Percentiles rank a stretch among this genome's conserved stretches.
These are phyloP conservation scores for Cytospora piceae DNA, from an alignment of 2,329 filamentous ascomycete species.

Conservation along the genomic window DNA sequence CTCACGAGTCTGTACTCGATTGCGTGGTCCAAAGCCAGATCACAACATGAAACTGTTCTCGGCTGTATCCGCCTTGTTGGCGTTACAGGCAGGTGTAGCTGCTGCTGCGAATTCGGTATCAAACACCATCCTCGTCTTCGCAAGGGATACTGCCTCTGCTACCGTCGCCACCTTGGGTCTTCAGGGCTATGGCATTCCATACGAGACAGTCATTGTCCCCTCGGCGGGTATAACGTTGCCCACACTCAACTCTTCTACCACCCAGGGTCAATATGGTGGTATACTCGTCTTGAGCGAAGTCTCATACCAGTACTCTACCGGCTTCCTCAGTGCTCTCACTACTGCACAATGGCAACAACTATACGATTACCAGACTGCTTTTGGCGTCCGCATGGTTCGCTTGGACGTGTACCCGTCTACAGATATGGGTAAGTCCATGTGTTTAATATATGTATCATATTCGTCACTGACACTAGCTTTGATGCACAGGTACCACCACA, in stretches of 20 bases:
- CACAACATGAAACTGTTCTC: slow-evolving; percentile 29
- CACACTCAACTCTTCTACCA: slow-evolving; percentile 50
- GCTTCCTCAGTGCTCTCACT: slow-evolving; percentile 58
- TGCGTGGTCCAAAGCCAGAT: not conserved
- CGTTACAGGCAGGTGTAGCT: slow-evolving; percentile 25
- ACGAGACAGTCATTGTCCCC: slow-evolving; percentile 58
- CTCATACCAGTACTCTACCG: slow-evolving; percentile 54
- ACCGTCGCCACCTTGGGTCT: slow-evolving; percentile 56
- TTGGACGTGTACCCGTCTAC: slow-evolving; percentile 59
- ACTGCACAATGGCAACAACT: slow-evolving; percentile 58
- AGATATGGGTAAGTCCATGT: slow-evolving; percentile 49
- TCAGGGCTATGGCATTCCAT: slow-evolving; percentile 65
- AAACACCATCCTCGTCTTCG: slow-evolving; percentile 60
- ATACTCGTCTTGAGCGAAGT: slow-evolving; percentile 60
- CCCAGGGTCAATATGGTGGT: slow-evolving; percentile 60
- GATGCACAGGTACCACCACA: slow-evolving; percentile 32
- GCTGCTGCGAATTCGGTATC: slow-evolving; percentile 36
- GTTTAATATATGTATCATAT: no score
- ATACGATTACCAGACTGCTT: slow-evolving; percentile 60
- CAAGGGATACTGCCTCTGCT: slow-evolving; percentile 53
- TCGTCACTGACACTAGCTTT: slow-evolving; percentile 7
- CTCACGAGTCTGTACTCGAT: not conserved
- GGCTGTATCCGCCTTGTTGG: slow-evolving; percentile 25
- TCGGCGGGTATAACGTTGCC: slow-evolving; percentile 55
- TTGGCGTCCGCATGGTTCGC: slow-evolving; percentile 64